Evolutionary conservation across 2,329 filamentous ascomycete genomes (phyloP), one percentile per base, ranked within the genome.

Genomic region (Pestalotiopsis fici): DNA sequence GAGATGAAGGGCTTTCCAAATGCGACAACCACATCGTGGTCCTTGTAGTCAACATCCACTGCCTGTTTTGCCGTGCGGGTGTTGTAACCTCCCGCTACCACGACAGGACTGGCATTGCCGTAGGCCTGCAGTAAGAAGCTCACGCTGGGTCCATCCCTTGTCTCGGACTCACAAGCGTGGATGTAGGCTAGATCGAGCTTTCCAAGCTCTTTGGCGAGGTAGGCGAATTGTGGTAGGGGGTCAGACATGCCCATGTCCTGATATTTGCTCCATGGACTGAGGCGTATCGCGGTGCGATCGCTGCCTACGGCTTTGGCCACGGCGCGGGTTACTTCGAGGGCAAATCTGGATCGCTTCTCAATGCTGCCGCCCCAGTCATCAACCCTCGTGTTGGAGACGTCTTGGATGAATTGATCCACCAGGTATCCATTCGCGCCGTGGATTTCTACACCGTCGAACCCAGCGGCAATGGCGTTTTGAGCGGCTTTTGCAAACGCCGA

Each of bases 161-260:
- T 18, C 15, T 50, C 43, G 43, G 84, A 80, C 72, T 90, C 86
- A 15, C 90, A 80, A 5, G 88, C 67, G 74, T 89, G 87, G 15
- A 88, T 71, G 75, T 86, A 90, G 1, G 87, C 83, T 35, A 90
- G 78, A 15, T 83, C 81, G n/a, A 89, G 75, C 59, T 80, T 75
- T 67, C 84, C 84, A 39, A 88, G 78, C 54, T 83, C 80, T 63
- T 79, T 69, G 31, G 85, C 78, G 18, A 89, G 73, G 71, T 90
- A 80, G 11, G 76, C 79, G 73, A 89, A 91, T 69, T 90, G 86
- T 1, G 86, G 85, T 6, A 84, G 69, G 0, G 88, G 87, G 61
- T 90, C 83, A 0, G 75, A 72, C 84, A 88, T 88, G 43, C 78
- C 77, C 86, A 90, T 86, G 59, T 82, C 82, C 69, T 90, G 86